Evolutionary conservation across 345 rosid species (phyloP), one percentile per base, ranked within the genome.

Genomic region (Salix viminalis): DNA sequence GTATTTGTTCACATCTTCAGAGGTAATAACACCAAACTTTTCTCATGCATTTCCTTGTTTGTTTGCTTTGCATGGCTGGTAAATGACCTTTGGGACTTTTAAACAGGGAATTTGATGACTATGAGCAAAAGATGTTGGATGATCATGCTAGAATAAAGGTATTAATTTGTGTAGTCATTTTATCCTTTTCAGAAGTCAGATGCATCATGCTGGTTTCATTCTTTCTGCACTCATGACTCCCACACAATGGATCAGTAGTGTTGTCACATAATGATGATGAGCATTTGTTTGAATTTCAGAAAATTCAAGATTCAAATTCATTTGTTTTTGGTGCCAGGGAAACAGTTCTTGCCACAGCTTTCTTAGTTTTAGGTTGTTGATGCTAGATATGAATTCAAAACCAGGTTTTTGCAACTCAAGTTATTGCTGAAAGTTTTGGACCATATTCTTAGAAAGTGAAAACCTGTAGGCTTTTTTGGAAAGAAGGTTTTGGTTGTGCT

Each of bases 121-220:
- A 72, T 76, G 92, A 86, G 61, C 81, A 87, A 67, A 76, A 64
- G 77, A 86, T 80, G 82, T 74, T 85, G 44, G 88, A 84, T 74
- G 82, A 81, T 80, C 86, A 87, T 74, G 83, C 85, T 75, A 79
- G 75, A 80, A 74, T 89, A 60, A 88, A 90, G 93, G 94, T 92
- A 65, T 46, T 32, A 90, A 65, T 46, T 26, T 13, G 1, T 15
- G 26, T 61, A 24, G 69, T 65, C 65, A 70, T 68, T 71, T 62
- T 19, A 56, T 81, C n/a, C 79, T 41, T 44, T 41, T 65, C 50
- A 58, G 44, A 39, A 12, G 15, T 23, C 23, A 15, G 41, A 65
- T 30, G 61, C 23, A 48, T 69, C n/a, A 28, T 64, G 23, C n/a
- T 23, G 15, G 39, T 24, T 75, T 50, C 6, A 74, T 62, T 66